A percentile compares a stretch with the other conserved stretches of the same genome.
phyloP scores from a whole-genome alignment of 78 protist species.

The Dictyostelium purpureum region DNA sequence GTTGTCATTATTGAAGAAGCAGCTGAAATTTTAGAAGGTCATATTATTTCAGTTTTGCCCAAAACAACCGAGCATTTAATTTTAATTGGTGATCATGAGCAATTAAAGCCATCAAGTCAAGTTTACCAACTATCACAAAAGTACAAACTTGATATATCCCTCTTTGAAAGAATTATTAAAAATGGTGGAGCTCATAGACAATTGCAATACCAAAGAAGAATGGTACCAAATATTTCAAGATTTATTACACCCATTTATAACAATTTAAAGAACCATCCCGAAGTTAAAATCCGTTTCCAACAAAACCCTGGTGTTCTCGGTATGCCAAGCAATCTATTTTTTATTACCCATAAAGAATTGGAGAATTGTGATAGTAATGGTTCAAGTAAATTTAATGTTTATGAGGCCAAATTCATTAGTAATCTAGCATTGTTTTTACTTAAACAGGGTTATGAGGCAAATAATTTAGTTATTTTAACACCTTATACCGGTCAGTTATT shows the following conservation, averaged over 20 bases:
- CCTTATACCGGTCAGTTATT: slow-evolving; percentile 91
- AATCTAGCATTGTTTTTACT: slow-evolving; percentile 33
- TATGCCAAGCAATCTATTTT: slow-evolving; percentile 29
- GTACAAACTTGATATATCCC: slow-evolving; percentile 70
- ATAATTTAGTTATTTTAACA: slow-evolving; percentile 77
- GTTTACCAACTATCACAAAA: slow-evolving; percentile 51
- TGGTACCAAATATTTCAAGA: slow-evolving; percentile 88
- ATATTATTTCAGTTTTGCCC: slow-evolving; percentile 76
- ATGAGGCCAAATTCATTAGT: slow-evolving; percentile 69
- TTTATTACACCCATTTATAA: slow-evolving; percentile 78
- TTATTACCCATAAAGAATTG: slow-evolving; percentile 80
- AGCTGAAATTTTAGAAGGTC: slow-evolving; percentile 89
- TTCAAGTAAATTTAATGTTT: slow-evolving; percentile 46
- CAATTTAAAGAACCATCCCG: slow-evolving; percentile 16
- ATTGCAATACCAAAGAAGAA: slow-evolving; percentile 88
- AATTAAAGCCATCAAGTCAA: slow-evolving; percentile 85
- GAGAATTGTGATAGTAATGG: not conserved
- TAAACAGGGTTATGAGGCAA: slow-evolving; percentile 58
- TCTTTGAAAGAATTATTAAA: slow-evolving; percentile 89
- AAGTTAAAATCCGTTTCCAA: not conserved
- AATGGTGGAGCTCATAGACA: not conserved
- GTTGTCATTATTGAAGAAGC: slow-evolving; percentile 79
- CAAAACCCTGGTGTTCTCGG: slow-evolving; percentile 18
- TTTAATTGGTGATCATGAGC: slow-evolving; percentile 95
- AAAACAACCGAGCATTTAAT: slow-evolving; percentile 74